Conservation (phyloP, 2,329 filamentous ascomycete species). For the Nemania abortiva region DNA sequence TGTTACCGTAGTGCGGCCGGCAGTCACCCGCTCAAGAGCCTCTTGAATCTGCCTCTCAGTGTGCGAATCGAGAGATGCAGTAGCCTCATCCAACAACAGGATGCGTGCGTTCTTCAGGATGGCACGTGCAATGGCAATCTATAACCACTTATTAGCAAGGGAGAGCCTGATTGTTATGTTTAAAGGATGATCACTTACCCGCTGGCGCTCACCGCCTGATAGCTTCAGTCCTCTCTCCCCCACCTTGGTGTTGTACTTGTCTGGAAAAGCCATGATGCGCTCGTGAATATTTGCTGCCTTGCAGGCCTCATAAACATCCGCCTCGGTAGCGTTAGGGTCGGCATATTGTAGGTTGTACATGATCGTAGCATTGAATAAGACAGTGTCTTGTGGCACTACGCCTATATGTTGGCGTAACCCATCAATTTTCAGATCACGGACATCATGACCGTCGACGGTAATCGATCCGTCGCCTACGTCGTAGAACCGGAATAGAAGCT, state of each 20-base stretch:
- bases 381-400: slow-evolving; percentile 67
- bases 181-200: slow-evolving; percentile 52
- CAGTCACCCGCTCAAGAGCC: slow-evolving; percentile 61
- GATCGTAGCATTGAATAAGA: slow-evolving; percentile 69
- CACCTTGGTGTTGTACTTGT: slow-evolving; percentile 54
- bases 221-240: slow-evolving; percentile 53
- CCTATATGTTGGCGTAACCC: slow-evolving; percentile 67
- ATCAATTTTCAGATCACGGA: slow-evolving; percentile 58
- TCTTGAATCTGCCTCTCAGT: slow-evolving; percentile 70
- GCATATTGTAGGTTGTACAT: slow-evolving; percentile 71
- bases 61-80: slow-evolving; percentile 74
- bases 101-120: slow-evolving; percentile 77
- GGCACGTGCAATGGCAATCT: slow-evolving; percentile 71
- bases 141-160: background rate
- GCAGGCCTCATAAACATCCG: slow-evolving; percentile 67
- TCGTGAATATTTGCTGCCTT: slow-evolving; percentile 69
- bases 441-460: slow-evolving; percentile 67
- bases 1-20: slow-evolving; percentile 64
- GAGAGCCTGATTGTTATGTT: slow-evolving; percentile 1
- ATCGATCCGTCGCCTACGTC: slow-evolving; percentile 66
- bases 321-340: slow-evolving; percentile 64
- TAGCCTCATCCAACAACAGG: slow-evolving; percentile 78
- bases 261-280: slow-evolving; percentile 66
- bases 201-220: slow-evolving; percentile 71
- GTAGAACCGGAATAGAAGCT: slow-evolving; percentile 71